Base-by-base conservation (phyloP, 2,329 filamentous ascomycete species). In the Hypoxylon sp. region DNA sequence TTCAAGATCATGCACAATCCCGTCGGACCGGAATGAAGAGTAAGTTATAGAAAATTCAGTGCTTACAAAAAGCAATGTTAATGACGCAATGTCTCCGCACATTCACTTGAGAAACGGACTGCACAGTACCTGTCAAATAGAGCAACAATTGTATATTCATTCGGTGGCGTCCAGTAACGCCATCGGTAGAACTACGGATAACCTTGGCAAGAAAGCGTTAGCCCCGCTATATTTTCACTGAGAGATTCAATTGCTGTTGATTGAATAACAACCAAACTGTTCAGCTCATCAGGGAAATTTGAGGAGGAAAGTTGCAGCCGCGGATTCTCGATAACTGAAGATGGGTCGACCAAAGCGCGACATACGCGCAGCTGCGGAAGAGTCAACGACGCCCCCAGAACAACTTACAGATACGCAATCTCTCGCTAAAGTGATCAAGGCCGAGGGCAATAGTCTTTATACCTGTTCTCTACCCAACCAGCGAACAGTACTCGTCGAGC, bases 361-460 rank as follows among this genome's bases (percentile, higher is more conserved):
- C 74, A 83, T 96, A 60, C 88, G 91, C 63, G 93, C 93, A 19
- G 93, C 93, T 14, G 92, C 92, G 52, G 90, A 94, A 77, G 91
- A 93, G 79, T 85, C 88, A 1, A 83, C 84, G 39, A 88, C 85
- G 1, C 89, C 90, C 10, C 88, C 89, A 1, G 82, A 84, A 51
- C 76, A 80, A 85, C 90, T 83, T 78, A 89, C 81, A 79, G 83
- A 78, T 79, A 91, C 78, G 83, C 94, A 84, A 76, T 84, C 85
- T 57, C 88, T 99, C 66, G 94, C 92, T 17, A 92, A 90, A 63
- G 90, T 98, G 64, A 82, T 92, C 76, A 92, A 93, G 79, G 92
- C 92, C 47, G 91, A 94, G 73, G 95, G 95, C 73, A 97, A 97
- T 83, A 97, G 92, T 80, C 85, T 97, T 46, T 98, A 97, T 84